Evolutionary conservation across 192 early-diverging fungal genomes (phyloP).

Genomic region (Backusella tarrabulga): DNA sequence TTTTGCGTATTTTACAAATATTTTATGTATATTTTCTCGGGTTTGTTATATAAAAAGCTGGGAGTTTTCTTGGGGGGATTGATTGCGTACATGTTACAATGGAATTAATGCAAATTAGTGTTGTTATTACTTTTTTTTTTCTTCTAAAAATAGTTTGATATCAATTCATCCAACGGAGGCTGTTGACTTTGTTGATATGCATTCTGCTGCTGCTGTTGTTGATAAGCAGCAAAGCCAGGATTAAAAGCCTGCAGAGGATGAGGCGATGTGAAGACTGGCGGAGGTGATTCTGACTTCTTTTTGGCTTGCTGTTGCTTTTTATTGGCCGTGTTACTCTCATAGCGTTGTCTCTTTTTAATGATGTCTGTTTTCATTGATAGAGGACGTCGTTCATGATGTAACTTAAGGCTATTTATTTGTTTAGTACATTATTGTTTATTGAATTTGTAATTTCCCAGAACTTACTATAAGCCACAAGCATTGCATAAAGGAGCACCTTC

Average conservation of each 20-base stretch:
- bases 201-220: neutral
- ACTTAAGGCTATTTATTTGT: slow-evolving; percentile 19
- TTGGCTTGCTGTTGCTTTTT: neutral
- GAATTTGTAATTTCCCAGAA: neutral
- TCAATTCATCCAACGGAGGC: neutral
- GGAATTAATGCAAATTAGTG: neutral
- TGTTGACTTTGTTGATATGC: neutral
- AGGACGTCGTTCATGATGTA: slow-evolving; percentile 29
- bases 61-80: neutral
- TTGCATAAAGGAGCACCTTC: slow-evolving; percentile 54
- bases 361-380: slow-evolving; percentile 31
- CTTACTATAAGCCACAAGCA: slow-evolving; percentile 52
- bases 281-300: neutral
- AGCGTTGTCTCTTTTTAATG: slow-evolving; percentile 32
- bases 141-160: neutral
- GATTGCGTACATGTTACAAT: neutral
- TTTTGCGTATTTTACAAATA: neutral
- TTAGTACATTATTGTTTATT: neutral
- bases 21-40: neutral
- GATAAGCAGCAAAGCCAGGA: neutral
- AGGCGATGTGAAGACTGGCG: neutral
- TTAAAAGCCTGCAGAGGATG: neutral
- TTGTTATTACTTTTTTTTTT: neutral
- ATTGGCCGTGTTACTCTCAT: slow-evolving; percentile 15
- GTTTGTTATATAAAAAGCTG: neutral